Evolutionary conservation across 768 basidiomycete genomes (phyloP).

Genomic region (Mycena crocata): DNA sequence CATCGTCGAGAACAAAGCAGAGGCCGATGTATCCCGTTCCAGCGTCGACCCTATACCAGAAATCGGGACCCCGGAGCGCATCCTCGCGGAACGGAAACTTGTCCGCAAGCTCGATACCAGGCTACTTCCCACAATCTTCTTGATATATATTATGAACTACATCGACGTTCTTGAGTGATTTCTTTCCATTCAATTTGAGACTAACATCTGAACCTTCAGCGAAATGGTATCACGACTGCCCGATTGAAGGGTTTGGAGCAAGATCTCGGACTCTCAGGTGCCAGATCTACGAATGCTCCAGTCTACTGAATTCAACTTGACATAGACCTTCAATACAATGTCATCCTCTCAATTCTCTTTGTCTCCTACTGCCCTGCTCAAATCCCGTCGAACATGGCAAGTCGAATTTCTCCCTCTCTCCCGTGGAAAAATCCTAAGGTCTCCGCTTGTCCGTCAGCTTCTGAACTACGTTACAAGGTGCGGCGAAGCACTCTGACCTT

Average conservation of each 20-base stretch:
- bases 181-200: background rate
- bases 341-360: slow-evolving; percentile 64
- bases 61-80: slow-evolving; percentile 42
- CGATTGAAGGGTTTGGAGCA: slow-evolving; percentile 62
- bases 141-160: slow-evolving; percentile 76
- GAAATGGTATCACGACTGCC: slow-evolving; percentile 63
- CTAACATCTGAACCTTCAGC: slow-evolving; percentile 40
- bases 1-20: slow-evolving; percentile 12
- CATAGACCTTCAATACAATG: slow-evolving; percentile 64
- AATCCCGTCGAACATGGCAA: slow-evolving; percentile 75
- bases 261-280: slow-evolving; percentile 60
- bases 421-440: background rate
- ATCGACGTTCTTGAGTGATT: slow-evolving; percentile 65
- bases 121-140: slow-evolving; percentile 65
- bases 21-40: background rate
- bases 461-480: slow-evolving; percentile 66
- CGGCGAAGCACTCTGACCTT: slow-evolving; percentile 8
- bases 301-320: background rate
- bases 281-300: background rate
- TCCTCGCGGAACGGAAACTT: slow-evolving; percentile 55
- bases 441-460: slow-evolving; percentile 49
- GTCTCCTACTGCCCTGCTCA: slow-evolving; percentile 73
- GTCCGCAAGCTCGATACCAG: slow-evolving; percentile 67
- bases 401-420: slow-evolving; percentile 23
- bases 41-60: slow-evolving; percentile 14